Percentiles rank a stretch among this genome's conserved stretches.
Evolutionary conservation across 768 basidiomycete species (phyloP).

Genomic region (Butyriboletus loyo): DNA sequence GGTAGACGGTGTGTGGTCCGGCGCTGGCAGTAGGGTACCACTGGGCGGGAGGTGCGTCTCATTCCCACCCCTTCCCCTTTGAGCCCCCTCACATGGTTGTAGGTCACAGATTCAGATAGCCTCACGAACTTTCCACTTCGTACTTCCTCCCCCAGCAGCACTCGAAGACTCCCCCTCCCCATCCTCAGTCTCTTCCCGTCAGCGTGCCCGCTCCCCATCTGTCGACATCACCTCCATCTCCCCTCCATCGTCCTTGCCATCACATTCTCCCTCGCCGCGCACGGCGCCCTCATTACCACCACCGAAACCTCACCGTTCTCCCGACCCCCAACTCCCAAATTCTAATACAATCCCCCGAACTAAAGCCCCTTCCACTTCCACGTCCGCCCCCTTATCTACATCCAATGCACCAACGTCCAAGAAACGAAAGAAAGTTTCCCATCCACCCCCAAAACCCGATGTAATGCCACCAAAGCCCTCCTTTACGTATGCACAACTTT

Average conservation of each 20-base stretch:
- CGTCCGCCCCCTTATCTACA: constrained; percentile 4
- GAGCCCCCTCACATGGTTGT: constrained; percentile 15
- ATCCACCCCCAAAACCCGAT: constrained; percentile 52
- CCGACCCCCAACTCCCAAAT: constrained; percentile 57
- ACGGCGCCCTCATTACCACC: constrained; percentile 41
- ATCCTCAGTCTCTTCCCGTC: constrained; percentile 69
- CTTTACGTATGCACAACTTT: constrained; percentile 88
- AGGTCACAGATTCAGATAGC: constrained; percentile 97
- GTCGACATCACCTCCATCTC: constrained; percentile 80
- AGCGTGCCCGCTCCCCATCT: constrained; percentile 71
- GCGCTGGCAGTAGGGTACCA: constrained; percentile 81
- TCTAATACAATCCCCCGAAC: constrained; percentile 54
- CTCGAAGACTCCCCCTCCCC: constrained; percentile 81
- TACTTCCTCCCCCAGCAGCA: constrained; percentile 83
- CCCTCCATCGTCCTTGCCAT: constrained; percentile 77
- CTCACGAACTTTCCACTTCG: constrained; percentile 94
- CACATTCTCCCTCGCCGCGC: constrained; percentile 66
- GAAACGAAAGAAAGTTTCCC: constrained; percentile 66
- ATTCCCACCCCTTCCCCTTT: not conserved
- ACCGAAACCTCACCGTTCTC: constrained; percentile 45
- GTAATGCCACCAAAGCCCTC: constrained; percentile 88
- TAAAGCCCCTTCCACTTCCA: constrained; percentile 34
- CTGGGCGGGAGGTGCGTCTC: constrained; percentile 72
- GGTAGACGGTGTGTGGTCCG: constrained; percentile 97
- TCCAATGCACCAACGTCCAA: constrained; percentile 38